These are phyloP conservation scores for Brassica nigra DNA, from an alignment of 345 rosid genomes.

Conservation along the genomic window DNA sequence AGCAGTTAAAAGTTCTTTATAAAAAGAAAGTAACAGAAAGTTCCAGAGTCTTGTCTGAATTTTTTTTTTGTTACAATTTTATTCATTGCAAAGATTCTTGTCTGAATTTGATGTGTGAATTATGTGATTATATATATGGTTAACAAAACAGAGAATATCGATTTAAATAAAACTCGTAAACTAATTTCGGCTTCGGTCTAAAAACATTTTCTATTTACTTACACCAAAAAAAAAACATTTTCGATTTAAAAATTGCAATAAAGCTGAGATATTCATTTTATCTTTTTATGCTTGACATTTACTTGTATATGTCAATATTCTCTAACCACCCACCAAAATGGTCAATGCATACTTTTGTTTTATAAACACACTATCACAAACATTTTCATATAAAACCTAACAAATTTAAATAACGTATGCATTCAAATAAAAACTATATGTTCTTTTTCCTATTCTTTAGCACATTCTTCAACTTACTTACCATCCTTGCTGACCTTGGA, in stretches of 20 bases:
- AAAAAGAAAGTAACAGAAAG: background rate
- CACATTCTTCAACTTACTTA: slow-evolving; percentile 14
- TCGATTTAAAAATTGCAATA: background rate
- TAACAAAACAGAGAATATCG: background rate
- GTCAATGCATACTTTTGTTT: slow-evolving; percentile 13
- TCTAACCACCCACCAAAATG: slow-evolving; percentile 18
- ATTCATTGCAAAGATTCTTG: background rate
- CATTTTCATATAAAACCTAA: background rate
- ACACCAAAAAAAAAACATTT: background rate
- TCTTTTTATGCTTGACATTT: slow-evolving; percentile 37
- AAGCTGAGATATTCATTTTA: slow-evolving; percentile 5
- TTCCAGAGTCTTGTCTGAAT: background rate
- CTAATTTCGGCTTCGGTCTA: background rate
- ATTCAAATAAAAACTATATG: background rate
- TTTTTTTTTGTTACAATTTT: background rate
- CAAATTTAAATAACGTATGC: background rate
- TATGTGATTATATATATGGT: background rate
- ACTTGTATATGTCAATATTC: slow-evolving; percentile 26
- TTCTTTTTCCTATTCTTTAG: background rate
- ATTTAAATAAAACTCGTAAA: background rate
- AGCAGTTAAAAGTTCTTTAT: background rate
- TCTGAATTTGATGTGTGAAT: background rate
- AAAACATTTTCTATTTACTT: background rate
- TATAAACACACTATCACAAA: slow-evolving; percentile 18
- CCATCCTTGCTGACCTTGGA: slow-evolving; percentile 28